Conservation (phyloP, 2,329 filamentous ascomycete genomes). For the Phoma herbarum region DNA sequence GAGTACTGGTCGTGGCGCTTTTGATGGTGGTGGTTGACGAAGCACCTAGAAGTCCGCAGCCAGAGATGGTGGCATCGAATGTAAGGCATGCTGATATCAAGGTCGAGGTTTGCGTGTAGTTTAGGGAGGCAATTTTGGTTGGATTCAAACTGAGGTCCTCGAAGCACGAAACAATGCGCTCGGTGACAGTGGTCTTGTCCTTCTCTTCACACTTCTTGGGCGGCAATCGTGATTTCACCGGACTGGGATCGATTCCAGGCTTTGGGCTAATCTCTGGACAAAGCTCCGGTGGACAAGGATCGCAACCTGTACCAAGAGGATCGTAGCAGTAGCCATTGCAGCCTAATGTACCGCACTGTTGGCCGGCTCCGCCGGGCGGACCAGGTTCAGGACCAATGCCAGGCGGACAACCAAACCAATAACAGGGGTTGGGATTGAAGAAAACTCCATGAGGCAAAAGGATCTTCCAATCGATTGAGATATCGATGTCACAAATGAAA, state of each 20-base stretch:
- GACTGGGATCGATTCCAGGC: constrained; percentile 28
- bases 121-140: constrained; percentile 18
- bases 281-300: constrained; percentile 28
- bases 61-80: constrained; percentile 26
- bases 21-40: no score
- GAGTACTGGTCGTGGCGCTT: no score
- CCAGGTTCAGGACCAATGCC: not conserved
- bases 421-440: constrained; percentile 25
- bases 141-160: constrained; percentile 17
- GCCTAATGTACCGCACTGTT: constrained; percentile 26
- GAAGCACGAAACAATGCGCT: constrained; percentile 32
- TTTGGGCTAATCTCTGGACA: constrained; percentile 28
- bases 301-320: constrained; percentile 21
- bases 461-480: not conserved
- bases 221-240: constrained; percentile 6
- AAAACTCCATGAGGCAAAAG: constrained; percentile 22
- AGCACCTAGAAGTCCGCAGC: constrained; percentile 24
- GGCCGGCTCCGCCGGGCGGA: not conserved
- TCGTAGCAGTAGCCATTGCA: constrained; percentile 29
- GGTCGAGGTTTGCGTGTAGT: constrained; percentile 23
- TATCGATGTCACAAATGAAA: constrained; percentile 29
- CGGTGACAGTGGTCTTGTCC: constrained; percentile 35
- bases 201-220: constrained; percentile 29
- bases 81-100: constrained; percentile 30
- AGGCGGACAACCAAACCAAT: constrained; percentile 20